Evolutionary conservation across 495 filamentous ascomycete genomes (phyloP), one percentile per base, ranked within the genome.

Genomic region (Hamigera avellanea): DNA sequence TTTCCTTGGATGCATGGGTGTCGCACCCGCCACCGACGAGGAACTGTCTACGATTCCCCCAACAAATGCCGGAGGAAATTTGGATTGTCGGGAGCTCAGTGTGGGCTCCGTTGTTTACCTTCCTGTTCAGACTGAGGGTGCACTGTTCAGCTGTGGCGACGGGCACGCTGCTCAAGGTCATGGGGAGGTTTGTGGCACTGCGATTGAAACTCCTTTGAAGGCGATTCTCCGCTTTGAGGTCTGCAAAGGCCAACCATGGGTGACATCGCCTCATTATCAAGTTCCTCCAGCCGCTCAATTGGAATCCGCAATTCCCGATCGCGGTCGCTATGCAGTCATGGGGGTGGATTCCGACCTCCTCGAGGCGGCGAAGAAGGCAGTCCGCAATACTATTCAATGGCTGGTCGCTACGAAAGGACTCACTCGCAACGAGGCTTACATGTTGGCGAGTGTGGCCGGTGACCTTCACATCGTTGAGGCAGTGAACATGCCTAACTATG

Each of bases 151-250:
- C 49, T 70, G 66, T 40, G 68, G 68, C 25, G 68, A 72, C 36
- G 68, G 68, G n/a, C 68, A 72, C 34, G 68, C 68, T 4, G 66
- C 67, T 0, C 66, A 72, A 40, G 68, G 68, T n/a, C 62, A 67
- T 36, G 68, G 68, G 15, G 68, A 72, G 41, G 64, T 69, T 25
- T 72, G 68, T 39, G 68, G 68, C 16, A 69, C 66, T 19, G 68
- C 68, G 33, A 72, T 72, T 46, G 68, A 72, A 54, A 70, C 66
- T 14, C 62, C 61, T 12, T 65, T 72, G 50, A 53, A 54, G 27
- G 68, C 63, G 1, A 59, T 52, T 6, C 40, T 72, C 13, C 59
- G 64, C 14, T 57, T 72, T 18, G 60, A 61, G 7, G 43, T 70
- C 14, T 47, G 54, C 46, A 68, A 69, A 46, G 53, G 53, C 32